Evolutionary conservation across 2,329 filamentous ascomycete genomes (phyloP).

Genomic region (Claviceps monticola): DNA sequence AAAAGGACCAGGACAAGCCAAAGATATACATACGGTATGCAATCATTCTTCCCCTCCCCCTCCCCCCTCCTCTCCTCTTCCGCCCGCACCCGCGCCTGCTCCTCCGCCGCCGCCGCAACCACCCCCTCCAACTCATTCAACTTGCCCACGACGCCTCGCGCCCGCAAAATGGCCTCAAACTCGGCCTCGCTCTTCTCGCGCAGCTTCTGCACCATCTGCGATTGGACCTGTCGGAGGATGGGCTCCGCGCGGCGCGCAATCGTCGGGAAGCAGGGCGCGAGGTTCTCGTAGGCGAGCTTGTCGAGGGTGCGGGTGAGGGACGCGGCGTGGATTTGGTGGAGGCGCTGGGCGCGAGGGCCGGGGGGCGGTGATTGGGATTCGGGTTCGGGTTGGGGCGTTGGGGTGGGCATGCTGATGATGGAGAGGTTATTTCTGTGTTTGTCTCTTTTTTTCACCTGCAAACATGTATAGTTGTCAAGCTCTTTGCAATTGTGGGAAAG

Average conservation of each 20-base stretch:
- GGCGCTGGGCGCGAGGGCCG: constrained; percentile 41
- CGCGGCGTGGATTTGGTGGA: constrained; percentile 39
- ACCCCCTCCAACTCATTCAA: constrained; percentile 47
- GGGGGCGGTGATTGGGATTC: constrained; percentile 21
- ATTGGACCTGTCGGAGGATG: constrained; percentile 40
- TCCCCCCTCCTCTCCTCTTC: background rate
- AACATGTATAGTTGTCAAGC: too few relatives aligned
- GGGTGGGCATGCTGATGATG: background rate
- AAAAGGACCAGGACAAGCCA: too few relatives aligned
- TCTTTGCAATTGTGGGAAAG: too few relatives aligned
- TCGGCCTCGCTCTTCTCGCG: constrained; percentile 41
- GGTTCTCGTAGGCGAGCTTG: constrained; percentile 42
- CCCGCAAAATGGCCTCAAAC: constrained; percentile 39
- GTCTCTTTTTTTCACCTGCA: too few relatives aligned
- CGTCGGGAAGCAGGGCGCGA: constrained; percentile 48
- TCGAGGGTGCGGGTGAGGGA: constrained; percentile 39
- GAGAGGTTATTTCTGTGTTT: background rate
- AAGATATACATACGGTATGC: background rate
- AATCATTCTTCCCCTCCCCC: too few relatives aligned
- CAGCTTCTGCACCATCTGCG: constrained; percentile 43
- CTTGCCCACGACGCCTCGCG: constrained; percentile 38
- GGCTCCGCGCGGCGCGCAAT: constrained; percentile 36
- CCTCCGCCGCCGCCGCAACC: constrained; percentile 32
- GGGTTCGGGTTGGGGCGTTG: background rate
- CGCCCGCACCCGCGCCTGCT: constrained; percentile 8